Evolutionary conservation across 441 rosid species (phyloP), one percentile per base, ranked within the genome.

Genomic region (California macrophylla): DNA sequence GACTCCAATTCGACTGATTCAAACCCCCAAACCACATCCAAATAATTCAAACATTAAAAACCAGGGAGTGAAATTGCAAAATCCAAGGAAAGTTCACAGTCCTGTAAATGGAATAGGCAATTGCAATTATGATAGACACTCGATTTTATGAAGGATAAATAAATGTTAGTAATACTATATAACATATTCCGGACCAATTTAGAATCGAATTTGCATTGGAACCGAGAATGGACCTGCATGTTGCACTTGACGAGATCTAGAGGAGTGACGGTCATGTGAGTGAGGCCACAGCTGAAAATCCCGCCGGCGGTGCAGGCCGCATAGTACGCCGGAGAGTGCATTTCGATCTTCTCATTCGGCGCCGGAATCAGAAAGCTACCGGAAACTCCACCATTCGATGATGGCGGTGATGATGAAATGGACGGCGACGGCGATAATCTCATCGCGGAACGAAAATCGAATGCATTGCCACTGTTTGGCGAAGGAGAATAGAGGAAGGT

Each of bases 221-320:
- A 20, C 10, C 16, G 8, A 45, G 12, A 69, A 6, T 21, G 23
- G 9, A 89, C 98, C 96, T 94, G 98, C 98, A 94, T 94, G 77
- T 94, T 94, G 64, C 99, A 94, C 85, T 94, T 94, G 87, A 94
- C 98, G 32, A 94, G 97, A 79, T 94, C 99, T 72, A 94, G 99
- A 72, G 99, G 99, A 70, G 97, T 94, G 71, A 94, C 96, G 34
- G 91, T 2, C 97, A 62, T 94, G 80, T 94, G 98, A 79, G 99
- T 94, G 50, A 92, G 89, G 52, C 99, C 99, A 72, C 99, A 94
- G 85, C 99, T 89, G 74, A 94, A 84, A 71, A 90, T 86, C 18
- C 98, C 98, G 20, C 97, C 99, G 66, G 72, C 66, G 24, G 99
- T 94, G 74, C 98, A 94, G 15, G 99, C 96, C 30, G 98, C 91